phyloP scores from a whole-genome alignment of 805 yeast genomes.

The Wickerhamiella sergipiensis region DNA sequence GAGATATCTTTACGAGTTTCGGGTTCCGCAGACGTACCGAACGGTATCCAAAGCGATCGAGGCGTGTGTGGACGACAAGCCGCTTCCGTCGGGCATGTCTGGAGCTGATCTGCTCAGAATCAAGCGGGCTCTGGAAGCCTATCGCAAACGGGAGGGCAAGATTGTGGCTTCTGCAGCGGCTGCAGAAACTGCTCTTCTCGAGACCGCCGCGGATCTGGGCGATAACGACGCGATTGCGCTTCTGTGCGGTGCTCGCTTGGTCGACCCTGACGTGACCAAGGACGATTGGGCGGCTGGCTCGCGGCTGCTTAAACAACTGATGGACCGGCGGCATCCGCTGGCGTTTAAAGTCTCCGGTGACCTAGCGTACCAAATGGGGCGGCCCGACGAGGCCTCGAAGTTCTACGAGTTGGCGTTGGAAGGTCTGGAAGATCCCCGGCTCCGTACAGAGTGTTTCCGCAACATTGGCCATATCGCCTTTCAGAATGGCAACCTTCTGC shows the following conservation, averaged over 20 bases:
- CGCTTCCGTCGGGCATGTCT: slow-evolving; percentile 33
- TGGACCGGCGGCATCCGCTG: slow-evolving; percentile 52
- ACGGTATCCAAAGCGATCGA: slow-evolving; percentile 8
- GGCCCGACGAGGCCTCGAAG: slow-evolving; percentile 36
- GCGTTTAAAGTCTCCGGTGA: slow-evolving; percentile 73
- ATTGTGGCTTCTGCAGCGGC: slow-evolving; percentile 41
- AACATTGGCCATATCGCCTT: slow-evolving; percentile 46
- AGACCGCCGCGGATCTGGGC: slow-evolving; percentile 72
- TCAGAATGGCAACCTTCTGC: slow-evolving; percentile 34
- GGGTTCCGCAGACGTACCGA: slow-evolving; percentile 10
- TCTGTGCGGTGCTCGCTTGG: slow-evolving; percentile 52
- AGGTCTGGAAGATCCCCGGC: slow-evolving; percentile 32
- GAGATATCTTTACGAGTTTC: slow-evolving; percentile 11
- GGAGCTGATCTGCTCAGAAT: slow-evolving; percentile 53
- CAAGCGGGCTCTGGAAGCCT: slow-evolving; percentile 49
- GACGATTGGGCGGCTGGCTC: slow-evolving; percentile 57
- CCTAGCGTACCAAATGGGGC: slow-evolving; percentile 39
- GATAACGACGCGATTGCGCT: slow-evolving; percentile 68
- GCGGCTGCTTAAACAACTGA: slow-evolving; percentile 41
- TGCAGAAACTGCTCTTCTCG: slow-evolving; percentile 62
- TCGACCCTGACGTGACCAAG: slow-evolving; percentile 24
- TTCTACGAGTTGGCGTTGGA: slow-evolving; percentile 48
- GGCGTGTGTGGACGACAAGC: slow-evolving; percentile 1
- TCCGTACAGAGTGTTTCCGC: slow-evolving; percentile 62
- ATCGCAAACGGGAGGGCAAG: slow-evolving; percentile 47